These are phyloP conservation scores for Zalaria sp. DNA, from an alignment of 2,329 filamentous ascomycete species.

Conservation along the genomic window DNA sequence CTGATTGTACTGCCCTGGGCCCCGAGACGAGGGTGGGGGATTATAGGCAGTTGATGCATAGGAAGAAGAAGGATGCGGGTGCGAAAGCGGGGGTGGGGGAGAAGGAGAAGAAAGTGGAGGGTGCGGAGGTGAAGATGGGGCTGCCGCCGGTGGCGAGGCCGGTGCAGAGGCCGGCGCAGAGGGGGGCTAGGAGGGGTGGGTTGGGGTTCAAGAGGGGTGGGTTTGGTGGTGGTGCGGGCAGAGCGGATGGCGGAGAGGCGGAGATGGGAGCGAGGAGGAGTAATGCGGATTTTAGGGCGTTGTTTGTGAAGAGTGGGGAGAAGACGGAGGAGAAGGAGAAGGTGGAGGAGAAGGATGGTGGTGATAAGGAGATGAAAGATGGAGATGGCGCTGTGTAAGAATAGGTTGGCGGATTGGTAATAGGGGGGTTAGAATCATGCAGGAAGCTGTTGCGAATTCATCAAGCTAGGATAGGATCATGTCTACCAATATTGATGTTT, in stretches of 20 bases:
- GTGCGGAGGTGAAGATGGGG: constrained; percentile 9
- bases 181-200: constrained; percentile 32
- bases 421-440: too few species aligned
- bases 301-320: constrained; percentile 31
- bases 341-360: constrained; percentile 4
- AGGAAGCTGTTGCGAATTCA: too few species aligned
- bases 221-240: constrained; percentile 12
- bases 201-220: constrained; percentile 33
- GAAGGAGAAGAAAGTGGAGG: constrained; percentile 7
- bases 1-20: constrained; percentile 26
- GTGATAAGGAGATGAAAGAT: too few species aligned
- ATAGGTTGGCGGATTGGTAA: too few species aligned
- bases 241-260: constrained; percentile 7
- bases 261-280: constrained; percentile 16
- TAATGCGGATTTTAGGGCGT: constrained; percentile 43
- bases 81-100: constrained; percentile 2
- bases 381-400: too few species aligned
- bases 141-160: constrained; percentile 14
- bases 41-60: constrained; percentile 1
- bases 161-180: constrained; percentile 31
- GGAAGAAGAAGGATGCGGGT: constrained; percentile 20
- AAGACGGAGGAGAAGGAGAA: constrained; percentile 4
- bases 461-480: too few species aligned
- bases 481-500: too few species aligned
- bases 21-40: constrained; percentile 27